Percentiles rank a stretch among this genome's conserved stretches.
phyloP scores from a whole-genome alignment of 2,329 filamentous ascomycete genomes.

The Zymoseptoria brevis region DNA sequence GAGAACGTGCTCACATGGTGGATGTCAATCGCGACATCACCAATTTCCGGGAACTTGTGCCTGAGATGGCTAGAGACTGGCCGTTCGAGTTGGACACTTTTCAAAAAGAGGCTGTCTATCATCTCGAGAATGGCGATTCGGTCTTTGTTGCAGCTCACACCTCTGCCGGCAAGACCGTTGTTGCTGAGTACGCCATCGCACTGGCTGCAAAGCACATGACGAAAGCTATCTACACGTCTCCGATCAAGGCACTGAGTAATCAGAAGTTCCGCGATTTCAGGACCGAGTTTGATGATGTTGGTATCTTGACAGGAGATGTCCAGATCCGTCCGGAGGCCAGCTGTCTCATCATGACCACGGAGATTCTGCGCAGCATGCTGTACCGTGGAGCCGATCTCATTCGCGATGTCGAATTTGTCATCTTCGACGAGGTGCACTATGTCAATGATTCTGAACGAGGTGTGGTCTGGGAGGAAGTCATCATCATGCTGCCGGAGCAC shows the following conservation, averaged over 20 bases:
- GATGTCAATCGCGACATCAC: slow-evolving; percentile 86
- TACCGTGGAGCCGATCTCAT: slow-evolving; percentile 94
- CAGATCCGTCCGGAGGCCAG: slow-evolving; percentile 97
- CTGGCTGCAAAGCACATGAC: slow-evolving; percentile 98
- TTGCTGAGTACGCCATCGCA: slow-evolving; percentile 95
- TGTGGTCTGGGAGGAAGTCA: slow-evolving; percentile 98
- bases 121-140: slow-evolving; percentile 90
- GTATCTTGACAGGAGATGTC: slow-evolving; percentile 93
- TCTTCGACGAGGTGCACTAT: slow-evolving; percentile 98
- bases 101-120: slow-evolving; percentile 97
- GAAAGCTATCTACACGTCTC: slow-evolving; percentile 97
- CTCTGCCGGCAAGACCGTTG: slow-evolving; percentile 94
- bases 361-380: slow-evolving; percentile 96
- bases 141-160: slow-evolving; percentile 98
- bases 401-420: slow-evolving; percentile 94
- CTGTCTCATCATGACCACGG: slow-evolving; percentile 98
- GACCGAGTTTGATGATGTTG: slow-evolving; percentile 84
- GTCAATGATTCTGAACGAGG: slow-evolving; percentile 93
- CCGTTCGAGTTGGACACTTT: slow-evolving; percentile 97
- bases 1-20: slow-evolving; percentile 97
- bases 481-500: slow-evolving; percentile 98
- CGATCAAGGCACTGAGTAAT: slow-evolving; percentile 96
- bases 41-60: slow-evolving; percentile 90
- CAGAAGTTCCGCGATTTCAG: slow-evolving; percentile 97
- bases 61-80: slow-evolving; percentile 93